A percentile compares a stretch with the other conserved stretches of the same genome.
phyloP scores from a whole-genome alignment of 495 filamentous ascomycete genomes.

The Aspergillus conjunctus region DNA sequence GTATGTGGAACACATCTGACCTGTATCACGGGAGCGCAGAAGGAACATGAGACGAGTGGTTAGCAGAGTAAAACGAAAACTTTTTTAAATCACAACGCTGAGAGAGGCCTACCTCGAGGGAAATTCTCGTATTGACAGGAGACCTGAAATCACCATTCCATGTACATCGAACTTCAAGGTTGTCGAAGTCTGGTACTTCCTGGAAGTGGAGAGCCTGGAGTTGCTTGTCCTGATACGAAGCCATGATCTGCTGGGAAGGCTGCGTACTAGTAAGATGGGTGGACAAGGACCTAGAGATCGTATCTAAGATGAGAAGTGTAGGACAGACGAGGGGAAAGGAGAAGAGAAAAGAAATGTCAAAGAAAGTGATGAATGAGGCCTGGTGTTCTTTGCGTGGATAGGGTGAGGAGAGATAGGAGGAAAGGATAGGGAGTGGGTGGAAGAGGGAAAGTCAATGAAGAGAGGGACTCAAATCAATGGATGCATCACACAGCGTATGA shows the following conservation, averaged over 20 bases:
- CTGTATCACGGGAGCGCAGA: conserved; percentile 9
- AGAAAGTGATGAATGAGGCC: no score
- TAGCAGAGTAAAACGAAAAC: neutral
- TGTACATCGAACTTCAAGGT: conserved; percentile 37
- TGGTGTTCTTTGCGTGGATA: no score
- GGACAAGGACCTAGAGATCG: neutral
- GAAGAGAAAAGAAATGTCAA: no score
- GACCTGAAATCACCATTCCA: conserved; percentile 36
- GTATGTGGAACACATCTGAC: conserved; percentile 26
- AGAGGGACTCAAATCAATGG: neutral
- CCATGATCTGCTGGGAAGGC: neutral
- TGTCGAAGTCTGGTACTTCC: conserved; percentile 26
- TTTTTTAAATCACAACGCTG: neutral
- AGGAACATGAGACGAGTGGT: neutral
- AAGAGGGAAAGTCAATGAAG: neutral
- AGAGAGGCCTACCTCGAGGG: conserved; percentile 34
- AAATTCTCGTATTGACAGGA: conserved; percentile 33
- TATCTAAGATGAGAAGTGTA: no score
- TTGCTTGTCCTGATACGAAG: neutral
- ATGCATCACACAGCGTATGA: neutral
- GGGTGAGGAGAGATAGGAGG: neutral
- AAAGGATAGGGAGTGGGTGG: neutral
- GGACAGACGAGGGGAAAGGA: no score
- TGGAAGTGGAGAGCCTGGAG: neutral
- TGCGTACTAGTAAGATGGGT: neutral